Evolutionary conservation across 2,329 filamentous ascomycete genomes (phyloP).

Genomic region (Didymella segeticola): DNA sequence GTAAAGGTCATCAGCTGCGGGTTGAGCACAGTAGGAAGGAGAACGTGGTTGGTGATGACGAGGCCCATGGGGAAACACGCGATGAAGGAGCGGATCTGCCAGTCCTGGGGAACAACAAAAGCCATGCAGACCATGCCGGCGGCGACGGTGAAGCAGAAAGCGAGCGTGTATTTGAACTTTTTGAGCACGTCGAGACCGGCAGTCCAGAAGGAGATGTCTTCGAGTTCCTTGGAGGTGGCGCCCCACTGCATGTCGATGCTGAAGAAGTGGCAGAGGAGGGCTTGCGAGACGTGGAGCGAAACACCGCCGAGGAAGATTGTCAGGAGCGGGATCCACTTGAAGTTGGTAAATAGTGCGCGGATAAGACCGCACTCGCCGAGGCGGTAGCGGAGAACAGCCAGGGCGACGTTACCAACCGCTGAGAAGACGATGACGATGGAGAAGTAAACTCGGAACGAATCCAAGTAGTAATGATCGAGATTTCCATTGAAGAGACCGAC

Average conservation of each 20-base stretch:
- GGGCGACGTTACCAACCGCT: slow-evolving; percentile 64
- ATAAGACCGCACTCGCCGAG: slow-evolving; percentile 62
- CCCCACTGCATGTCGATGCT: slow-evolving; percentile 88
- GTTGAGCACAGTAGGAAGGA: slow-evolving; percentile 76
- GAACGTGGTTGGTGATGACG: slow-evolving; percentile 71
- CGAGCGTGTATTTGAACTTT: slow-evolving; percentile 72
- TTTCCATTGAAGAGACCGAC: slow-evolving; percentile 76
- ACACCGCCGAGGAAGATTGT: slow-evolving; percentile 84
- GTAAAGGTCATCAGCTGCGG: slow-evolving; percentile 83
- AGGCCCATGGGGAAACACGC: slow-evolving; percentile 76
- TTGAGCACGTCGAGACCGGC: slow-evolving; percentile 80
- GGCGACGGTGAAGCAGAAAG: slow-evolving; percentile 66
- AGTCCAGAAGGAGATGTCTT: slow-evolving; percentile 83
- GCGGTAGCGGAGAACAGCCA: slow-evolving; percentile 69
- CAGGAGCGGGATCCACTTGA: slow-evolving; percentile 70
- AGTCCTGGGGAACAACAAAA: slow-evolving; percentile 68
- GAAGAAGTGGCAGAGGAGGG: slow-evolving; percentile 82
- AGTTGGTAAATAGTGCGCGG: slow-evolving; percentile 60
- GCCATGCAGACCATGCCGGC: slow-evolving; percentile 71
- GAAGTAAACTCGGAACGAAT: slow-evolving; percentile 73
- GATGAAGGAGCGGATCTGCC: slow-evolving; percentile 58
- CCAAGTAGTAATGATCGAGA: slow-evolving; percentile 80
- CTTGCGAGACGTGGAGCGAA: slow-evolving; percentile 80
- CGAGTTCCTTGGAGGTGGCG: slow-evolving; percentile 81
- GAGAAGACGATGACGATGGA: slow-evolving; percentile 71